Conservation (phyloP, 805 yeast genomes). For the Candida oleophila region DNA sequence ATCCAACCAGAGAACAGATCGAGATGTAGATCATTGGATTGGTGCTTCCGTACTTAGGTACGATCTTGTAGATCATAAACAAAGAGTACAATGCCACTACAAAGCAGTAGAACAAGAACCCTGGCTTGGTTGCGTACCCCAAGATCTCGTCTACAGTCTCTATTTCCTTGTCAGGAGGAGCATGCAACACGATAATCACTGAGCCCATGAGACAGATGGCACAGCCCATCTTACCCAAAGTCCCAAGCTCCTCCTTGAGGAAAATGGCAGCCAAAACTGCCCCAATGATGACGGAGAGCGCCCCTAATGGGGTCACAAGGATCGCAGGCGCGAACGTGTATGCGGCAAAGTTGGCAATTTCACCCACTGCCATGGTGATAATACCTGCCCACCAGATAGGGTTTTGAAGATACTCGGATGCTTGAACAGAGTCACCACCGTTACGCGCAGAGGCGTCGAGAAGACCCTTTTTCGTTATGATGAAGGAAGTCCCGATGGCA, state of each 20-base stretch:
- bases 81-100: conserved; percentile 65
- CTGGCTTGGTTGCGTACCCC: conserved; percentile 74
- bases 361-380: conserved; percentile 87
- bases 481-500: conserved; percentile 89
- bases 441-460: conserved; percentile 63
- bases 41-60: conserved; percentile 73
- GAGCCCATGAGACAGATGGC: conserved; percentile 87
- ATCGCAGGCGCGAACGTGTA: conserved; percentile 95
- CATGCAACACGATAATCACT: conserved; percentile 83
- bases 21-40: conserved; percentile 89
- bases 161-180: conserved; percentile 92
- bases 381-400: conserved; percentile 97
- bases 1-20: conserved; percentile 87
- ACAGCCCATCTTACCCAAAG: conserved; percentile 88
- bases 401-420: conserved; percentile 73
- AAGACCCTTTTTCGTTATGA: conserved; percentile 84
- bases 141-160: conserved; percentile 86
- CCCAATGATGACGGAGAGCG: conserved; percentile 85
- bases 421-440: conserved; percentile 63
- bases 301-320: conserved; percentile 89
- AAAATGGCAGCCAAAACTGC: conserved; percentile 86
- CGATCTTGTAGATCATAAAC: conserved; percentile 80
- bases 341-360: conserved; percentile 89
- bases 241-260: conserved; percentile 82
- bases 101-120: conserved; percentile 65